Base-by-base conservation (phyloP, 345 rosid genomes). In the Camelina hispida region DNA sequence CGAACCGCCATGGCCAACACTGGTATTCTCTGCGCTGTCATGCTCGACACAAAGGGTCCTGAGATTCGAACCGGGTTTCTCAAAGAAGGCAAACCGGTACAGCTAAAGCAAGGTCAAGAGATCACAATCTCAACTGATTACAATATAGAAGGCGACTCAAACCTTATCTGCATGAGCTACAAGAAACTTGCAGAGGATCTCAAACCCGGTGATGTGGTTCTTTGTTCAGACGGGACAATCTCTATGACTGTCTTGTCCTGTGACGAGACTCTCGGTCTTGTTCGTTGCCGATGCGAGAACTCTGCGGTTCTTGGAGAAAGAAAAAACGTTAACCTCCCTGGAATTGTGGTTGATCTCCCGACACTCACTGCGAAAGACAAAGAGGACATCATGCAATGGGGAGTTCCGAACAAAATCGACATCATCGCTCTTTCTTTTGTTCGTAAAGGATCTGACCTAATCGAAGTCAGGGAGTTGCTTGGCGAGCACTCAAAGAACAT, bases 11-110 rank as follows among this genome's bases (percentile, higher is more conserved):
- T 66, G 61, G 64, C 48, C 18, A 70, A 77, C 53, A 87, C 87
- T 62, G 35, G 75, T 54, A 76, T 69, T 46, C 23, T 32, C 60
- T 90, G 93, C 64, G 93, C 99, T 34, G 90, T 92, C 80, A 95
- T 95, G 99, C 91, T 95, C 48, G 99, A 95, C 62, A 95, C 99
- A 18, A 95, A 94, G 97, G 99, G 79, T 76, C 91, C 91, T 59
- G 91, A 87, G 84, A 87, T 87, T 52, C 80, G 89, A 52, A 87
- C 91, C 56, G 89, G 91, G 10, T 84, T 87, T 78, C 80, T 87
- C 7, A 83, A 83, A 80, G 85, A 80, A 65, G 91, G 74, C 18
- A 83, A 87, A 57, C 82, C 87, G 61, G 69, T 87, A 68, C 79
- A 84, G 60, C 82, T 87, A n/a, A 76, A 54, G 61, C 89, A 87